Evolutionary conservation across 2,329 filamentous ascomycete species (phyloP).

Genomic region (Mollisia scopiformis): DNA sequence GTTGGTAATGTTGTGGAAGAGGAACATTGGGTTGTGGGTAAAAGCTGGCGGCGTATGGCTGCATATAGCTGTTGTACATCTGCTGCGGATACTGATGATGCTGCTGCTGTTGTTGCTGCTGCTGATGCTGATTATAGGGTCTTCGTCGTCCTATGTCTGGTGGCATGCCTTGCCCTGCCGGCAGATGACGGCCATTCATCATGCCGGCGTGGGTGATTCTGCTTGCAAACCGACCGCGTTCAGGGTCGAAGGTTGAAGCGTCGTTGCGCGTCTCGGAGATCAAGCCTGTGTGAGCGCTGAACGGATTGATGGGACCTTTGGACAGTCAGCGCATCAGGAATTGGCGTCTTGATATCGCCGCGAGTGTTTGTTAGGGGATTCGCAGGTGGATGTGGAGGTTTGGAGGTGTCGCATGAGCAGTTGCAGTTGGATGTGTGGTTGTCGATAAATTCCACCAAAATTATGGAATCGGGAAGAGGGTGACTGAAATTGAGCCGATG

Average conservation of each 20-base stretch:
- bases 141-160: constrained; percentile 37
- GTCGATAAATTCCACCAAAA: constrained; percentile 13
- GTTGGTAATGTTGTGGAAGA: constrained; percentile 63
- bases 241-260: constrained; percentile 22
- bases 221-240: constrained; percentile 31
- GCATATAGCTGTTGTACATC: constrained; percentile 55
- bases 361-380: neutral
- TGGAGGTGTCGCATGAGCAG: constrained; percentile 21
- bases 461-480: constrained; percentile 16
- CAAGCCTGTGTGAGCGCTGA: neutral
- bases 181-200: constrained; percentile 79
- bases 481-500: constrained; percentile 4
- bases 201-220: constrained; percentile 64
- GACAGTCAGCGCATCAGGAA: constrained; percentile 17
- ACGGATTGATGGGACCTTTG: neutral
- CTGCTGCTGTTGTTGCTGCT: constrained; percentile 35
- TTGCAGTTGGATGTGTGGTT: no score
- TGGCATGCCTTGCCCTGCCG: constrained; percentile 67
- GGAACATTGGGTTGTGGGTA: constrained; percentile 60
- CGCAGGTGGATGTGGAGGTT: constrained; percentile 1
- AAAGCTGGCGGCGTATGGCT: constrained; percentile 52
- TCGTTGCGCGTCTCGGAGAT: constrained; percentile 21
- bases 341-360: neutral
- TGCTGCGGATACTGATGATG: constrained; percentile 45
- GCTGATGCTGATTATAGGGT: constrained; percentile 37